Evolutionary conservation across 2,329 filamentous ascomycete genomes (phyloP), one percentile per base, ranked within the genome.

Genomic region (Trichoderma sp.): DNA sequence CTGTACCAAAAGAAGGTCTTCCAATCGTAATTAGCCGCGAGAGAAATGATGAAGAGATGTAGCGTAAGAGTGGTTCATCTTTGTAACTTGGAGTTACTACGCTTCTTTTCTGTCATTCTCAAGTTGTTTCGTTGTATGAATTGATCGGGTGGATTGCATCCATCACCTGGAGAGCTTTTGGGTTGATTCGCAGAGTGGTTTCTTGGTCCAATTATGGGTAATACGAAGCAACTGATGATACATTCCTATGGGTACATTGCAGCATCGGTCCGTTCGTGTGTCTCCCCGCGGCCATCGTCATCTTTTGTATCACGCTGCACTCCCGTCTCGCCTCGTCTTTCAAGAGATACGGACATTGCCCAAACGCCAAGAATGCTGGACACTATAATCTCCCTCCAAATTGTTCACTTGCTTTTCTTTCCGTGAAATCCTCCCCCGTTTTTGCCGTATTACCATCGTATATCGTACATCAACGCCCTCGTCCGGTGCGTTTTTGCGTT

Each of bases 301-400:
- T 69, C 52, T 58, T 47, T 58, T 62, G 27, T 64, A 64, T 59
- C 60, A 47, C 43, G 24, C 33, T 27, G 47, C 35, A 35, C 31
- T 24, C 37, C 67, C 14, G 55, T 66, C 62, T 53, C 21, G n/a
- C 29, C 55, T 24, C 35, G 40, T 49, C 63, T 49, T 58, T 33
- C 29, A 33, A 56, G 53, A 43, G 29, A 62, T 55, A 24, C 21
- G 35, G 43, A 60, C 43, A 33, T 29, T 73, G 70, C 72, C 70
- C 64, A 33, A 75, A 75, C 74, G 75, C 73, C 71, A 57, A 73
- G 67, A 72, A 74, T 77, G 73, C 75, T 61, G 57, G 57, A 55
- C 43, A 53, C 55, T 70, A 68, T 71, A 69, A 57, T 73, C 62
- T 47, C 52, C 71, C 40, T 70, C 64, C 35, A 49, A 13, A 5